These are phyloP conservation scores for Ophiostoma quercus DNA, from an alignment of 2,329 filamentous ascomycete species.

Conservation along the genomic window DNA sequence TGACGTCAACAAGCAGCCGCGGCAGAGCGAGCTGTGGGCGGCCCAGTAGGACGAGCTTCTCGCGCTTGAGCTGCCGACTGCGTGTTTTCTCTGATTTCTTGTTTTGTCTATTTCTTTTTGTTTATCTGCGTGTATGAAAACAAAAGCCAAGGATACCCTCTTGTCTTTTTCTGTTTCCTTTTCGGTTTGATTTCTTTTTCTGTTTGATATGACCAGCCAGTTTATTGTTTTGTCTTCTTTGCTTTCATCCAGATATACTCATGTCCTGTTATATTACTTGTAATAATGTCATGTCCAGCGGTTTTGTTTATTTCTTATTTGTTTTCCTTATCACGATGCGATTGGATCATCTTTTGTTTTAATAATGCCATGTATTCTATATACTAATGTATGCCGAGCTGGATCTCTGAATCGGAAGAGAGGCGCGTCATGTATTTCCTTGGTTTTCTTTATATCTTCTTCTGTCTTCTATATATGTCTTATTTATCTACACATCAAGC, in stretches of 20 bases:
- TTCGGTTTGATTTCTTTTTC: neutral
- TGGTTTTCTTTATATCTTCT: neutral
- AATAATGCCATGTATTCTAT: neutral
- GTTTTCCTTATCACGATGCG: neutral
- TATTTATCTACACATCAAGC: too few species aligned
- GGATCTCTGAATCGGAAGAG: neutral
- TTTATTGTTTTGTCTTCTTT: constrained; percentile 12
- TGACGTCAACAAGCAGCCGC: constrained; percentile 40
- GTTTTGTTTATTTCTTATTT: neutral
- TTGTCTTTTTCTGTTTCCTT: constrained; percentile 12
- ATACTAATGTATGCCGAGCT: neutral
- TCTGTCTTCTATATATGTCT: neutral
- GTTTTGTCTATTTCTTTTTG: neutral
- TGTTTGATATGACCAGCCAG: neutral
- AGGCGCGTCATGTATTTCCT: neutral
- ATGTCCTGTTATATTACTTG: constrained; percentile 6
- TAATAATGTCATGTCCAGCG: constrained; percentile 12
- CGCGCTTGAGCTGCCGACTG: neutral
- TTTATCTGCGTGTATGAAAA: neutral
- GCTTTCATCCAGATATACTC: neutral
- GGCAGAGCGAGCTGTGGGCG: constrained; percentile 51
- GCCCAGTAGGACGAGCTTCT: constrained; percentile 37
- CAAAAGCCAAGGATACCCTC: constrained; percentile 16
- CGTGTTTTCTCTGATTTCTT: neutral
- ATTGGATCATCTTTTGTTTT: neutral